These are phyloP conservation scores for Vitis hybrid DNA, from an alignment of 177 flowering plant species.

Conservation along the genomic window DNA sequence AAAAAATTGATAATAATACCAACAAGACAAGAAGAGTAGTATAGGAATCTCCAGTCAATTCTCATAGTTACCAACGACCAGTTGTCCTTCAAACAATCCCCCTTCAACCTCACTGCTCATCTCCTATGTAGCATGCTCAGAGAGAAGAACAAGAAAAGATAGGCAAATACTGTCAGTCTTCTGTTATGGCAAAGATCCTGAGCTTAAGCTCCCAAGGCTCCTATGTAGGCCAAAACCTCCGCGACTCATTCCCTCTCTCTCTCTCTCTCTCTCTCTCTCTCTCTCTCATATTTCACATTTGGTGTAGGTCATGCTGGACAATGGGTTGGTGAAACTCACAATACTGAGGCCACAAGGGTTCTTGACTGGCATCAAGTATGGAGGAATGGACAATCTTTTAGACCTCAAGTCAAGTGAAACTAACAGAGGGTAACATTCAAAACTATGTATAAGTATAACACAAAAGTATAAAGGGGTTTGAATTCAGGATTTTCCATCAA, in stretches of 20 bases:
- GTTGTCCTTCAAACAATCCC: neutral
- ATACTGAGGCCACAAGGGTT: conserved; percentile 48
- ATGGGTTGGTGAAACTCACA: conserved; percentile 49
- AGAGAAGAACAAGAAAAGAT: too few relatives aligned
- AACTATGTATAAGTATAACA: too few relatives aligned
- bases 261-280: conserved; percentile 7
- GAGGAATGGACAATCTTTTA: conserved; percentile 51
- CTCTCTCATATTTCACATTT: neutral
- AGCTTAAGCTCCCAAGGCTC: conserved; percentile 22
- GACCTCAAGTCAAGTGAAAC: conserved; percentile 30
- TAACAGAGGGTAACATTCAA: conserved; percentile 35
- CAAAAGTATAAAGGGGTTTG: too few relatives aligned
- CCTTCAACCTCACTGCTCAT: too few relatives aligned
- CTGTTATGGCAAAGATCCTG: conserved; percentile 27
- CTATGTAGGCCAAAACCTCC: conserved; percentile 21
- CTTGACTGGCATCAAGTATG: conserved; percentile 47
- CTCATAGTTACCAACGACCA: conserved; percentile 5
- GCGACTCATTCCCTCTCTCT: neutral
- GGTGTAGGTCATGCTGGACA: conserved; percentile 46
- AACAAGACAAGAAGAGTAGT: too few relatives aligned
- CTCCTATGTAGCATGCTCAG: too few relatives aligned
- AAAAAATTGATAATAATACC: too few relatives aligned
- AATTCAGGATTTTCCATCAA: too few relatives aligned
- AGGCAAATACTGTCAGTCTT: neutral
- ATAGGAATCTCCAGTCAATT: neutral